phyloP scores from a whole-genome alignment of 2,329 filamentous ascomycete species.

The Dothistroma pini region DNA sequence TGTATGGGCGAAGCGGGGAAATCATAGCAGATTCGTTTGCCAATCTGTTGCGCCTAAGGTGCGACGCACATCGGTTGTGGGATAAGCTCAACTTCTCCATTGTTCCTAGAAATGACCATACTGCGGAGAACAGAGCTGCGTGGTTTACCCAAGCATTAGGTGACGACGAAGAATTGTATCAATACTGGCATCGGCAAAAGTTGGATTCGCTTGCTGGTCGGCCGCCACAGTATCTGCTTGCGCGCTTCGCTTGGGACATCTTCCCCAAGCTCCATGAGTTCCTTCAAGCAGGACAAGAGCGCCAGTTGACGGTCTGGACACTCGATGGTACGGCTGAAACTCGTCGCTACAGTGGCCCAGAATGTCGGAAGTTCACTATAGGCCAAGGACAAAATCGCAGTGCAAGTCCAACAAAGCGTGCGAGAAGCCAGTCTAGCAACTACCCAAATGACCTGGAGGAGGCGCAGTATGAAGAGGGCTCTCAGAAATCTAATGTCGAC shows the following conservation, averaged over 20 bases:
- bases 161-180: background rate
- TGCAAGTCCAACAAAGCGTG: background rate
- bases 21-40: background rate
- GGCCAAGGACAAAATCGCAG: background rate
- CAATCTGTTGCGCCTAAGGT: background rate
- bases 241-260: conserved; percentile 18
- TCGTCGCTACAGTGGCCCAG: conserved; percentile 3
- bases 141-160: background rate
- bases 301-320: conserved; percentile 3
- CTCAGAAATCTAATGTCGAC: background rate
- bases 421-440: background rate
- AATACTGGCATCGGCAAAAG: background rate
- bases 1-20: background rate
- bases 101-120: background rate
- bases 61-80: background rate
- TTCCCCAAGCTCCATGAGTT: conserved; percentile 32
- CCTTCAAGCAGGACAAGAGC: conserved; percentile 8
- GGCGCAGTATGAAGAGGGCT: background rate
- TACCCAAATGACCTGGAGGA: background rate
- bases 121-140: background rate
- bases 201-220: background rate
- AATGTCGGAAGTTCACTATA: background rate
- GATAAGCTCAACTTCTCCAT: background rate
- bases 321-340: conserved; percentile 5
- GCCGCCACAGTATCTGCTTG: conserved; percentile 11